phyloP scores from a whole-genome alignment of 1,284 basidiomycete species.

The Ceratobasidium sp. region DNA sequence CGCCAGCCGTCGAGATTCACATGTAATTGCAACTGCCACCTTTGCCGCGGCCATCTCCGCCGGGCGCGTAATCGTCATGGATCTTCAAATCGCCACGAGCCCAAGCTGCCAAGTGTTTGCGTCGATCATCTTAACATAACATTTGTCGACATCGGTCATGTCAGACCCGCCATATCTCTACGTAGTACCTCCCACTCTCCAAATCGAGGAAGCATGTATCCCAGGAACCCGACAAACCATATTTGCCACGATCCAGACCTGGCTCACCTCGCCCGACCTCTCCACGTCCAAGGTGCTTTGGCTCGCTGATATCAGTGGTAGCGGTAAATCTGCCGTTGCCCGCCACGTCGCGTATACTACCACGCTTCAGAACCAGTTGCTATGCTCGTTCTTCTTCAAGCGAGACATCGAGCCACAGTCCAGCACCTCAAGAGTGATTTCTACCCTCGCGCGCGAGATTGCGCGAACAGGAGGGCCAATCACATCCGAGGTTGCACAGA shows the following conservation, averaged over 20 bases:
- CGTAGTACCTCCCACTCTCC: not conserved
- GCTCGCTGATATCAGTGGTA: slow-evolving; percentile 29
- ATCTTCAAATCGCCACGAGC: too few relatives aligned
- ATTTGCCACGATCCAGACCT: not conserved
- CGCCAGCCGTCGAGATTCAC: too few relatives aligned
- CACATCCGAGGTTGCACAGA: not conserved
- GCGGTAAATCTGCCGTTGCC: slow-evolving; percentile 26
- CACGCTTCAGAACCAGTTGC: not conserved
- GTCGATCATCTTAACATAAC: too few relatives aligned
- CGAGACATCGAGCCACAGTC: slow-evolving; percentile 17
- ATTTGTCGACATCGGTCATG: too few relatives aligned
- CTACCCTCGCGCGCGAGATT: slow-evolving; percentile 1
- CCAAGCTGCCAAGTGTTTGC: too few relatives aligned
- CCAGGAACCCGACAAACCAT: not conserved
- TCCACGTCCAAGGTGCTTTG: slow-evolving; percentile 5
- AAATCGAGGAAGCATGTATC: slow-evolving; percentile 17
- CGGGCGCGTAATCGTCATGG: too few relatives aligned
- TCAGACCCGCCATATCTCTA: not conserved
- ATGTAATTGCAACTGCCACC: too few relatives aligned
- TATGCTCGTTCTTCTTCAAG: slow-evolving; percentile 30
- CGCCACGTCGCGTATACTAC: slow-evolving; percentile 16
- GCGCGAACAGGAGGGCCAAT: not conserved
- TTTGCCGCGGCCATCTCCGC: too few relatives aligned
- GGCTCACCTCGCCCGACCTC: not conserved
- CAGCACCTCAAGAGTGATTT: not conserved